Conservation (phyloP, 2,329 filamentous ascomycete genomes). For the Fusarium nisikadoi region DNA sequence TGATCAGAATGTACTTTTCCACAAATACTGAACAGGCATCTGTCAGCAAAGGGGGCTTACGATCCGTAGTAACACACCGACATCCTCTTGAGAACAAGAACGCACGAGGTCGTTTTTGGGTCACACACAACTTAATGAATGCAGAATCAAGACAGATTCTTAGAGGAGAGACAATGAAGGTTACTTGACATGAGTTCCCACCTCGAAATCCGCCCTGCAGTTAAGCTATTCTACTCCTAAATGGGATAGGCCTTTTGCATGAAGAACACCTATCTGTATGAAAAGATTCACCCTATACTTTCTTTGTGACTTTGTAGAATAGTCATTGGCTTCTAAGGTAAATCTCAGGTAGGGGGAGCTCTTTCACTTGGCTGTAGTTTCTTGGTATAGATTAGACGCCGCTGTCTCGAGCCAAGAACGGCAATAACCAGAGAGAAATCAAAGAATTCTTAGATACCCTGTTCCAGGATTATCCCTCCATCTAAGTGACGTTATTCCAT, state of each 20-base stretch:
- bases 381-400: not conserved
- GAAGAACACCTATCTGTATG: not conserved
- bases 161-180: conserved; percentile 1
- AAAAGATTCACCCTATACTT: not conserved
- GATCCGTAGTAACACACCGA: conserved; percentile 1
- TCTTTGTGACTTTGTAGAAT: not conserved
- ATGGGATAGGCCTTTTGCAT: not conserved
- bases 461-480: not conserved
- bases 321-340: not conserved
- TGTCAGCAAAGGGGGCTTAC: not conserved
- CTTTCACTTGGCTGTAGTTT: not conserved
- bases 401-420: not conserved
- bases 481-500: not conserved
- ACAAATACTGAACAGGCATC: not conserved
- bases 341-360: not conserved
- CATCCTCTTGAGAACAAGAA: conserved; percentile 6
- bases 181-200: conserved; percentile 13
- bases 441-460: no score
- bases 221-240: conserved; percentile 28
- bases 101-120: conserved; percentile 13
- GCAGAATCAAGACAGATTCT: conserved; percentile 15
- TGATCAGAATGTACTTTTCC: not conserved
- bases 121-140: conserved; percentile 20
- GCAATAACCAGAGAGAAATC: not conserved
- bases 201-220: conserved; percentile 13